A percentile compares a stretch with the other conserved stretches of the same genome.
Evolutionary conservation across 495 filamentous ascomycete species (phyloP).

Genomic region (Talaromyces nanjingensis): DNA sequence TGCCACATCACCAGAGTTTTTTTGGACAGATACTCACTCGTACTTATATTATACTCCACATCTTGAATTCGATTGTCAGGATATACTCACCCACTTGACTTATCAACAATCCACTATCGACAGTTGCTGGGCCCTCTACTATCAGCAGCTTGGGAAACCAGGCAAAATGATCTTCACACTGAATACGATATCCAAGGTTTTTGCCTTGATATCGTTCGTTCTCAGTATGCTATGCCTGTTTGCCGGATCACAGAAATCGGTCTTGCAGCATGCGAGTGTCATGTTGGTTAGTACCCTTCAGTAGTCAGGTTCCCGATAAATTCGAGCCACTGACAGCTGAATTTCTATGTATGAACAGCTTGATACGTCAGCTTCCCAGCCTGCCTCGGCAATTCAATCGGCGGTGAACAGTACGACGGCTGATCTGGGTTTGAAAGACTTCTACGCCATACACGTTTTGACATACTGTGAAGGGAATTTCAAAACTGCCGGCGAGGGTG

Average conservation of each 20-base stretch:
- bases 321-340: slow-evolving; percentile 1
- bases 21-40: neutral
- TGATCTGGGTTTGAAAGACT: slow-evolving; percentile 47
- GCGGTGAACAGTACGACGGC: slow-evolving; percentile 15
- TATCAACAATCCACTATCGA: neutral
- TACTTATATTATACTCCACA: neutral
- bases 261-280: slow-evolving; percentile 58
- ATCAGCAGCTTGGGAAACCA: neutral
- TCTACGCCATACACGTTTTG: slow-evolving; percentile 67
- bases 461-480: slow-evolving; percentile 62
- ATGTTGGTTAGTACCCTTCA: slow-evolving; percentile 47
- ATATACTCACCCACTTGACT: neutral
- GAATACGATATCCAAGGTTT: slow-evolving; percentile 8
- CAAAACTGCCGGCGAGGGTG: slow-evolving; percentile 27
- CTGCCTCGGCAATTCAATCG: slow-evolving; percentile 17
- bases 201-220: slow-evolving; percentile 56
- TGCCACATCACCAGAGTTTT: neutral
- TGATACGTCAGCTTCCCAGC: slow-evolving; percentile 57
- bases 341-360: slow-evolving; percentile 31
- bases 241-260: slow-evolving; percentile 53
- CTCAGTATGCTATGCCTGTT: slow-evolving; percentile 64
- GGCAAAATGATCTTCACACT: slow-evolving; percentile 7
- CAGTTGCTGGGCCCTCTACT: neutral
- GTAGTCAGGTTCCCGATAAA: neutral
- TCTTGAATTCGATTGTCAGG: neutral